Conservation (phyloP, 257 asterid species). For the Asclepias syriaca region DNA sequence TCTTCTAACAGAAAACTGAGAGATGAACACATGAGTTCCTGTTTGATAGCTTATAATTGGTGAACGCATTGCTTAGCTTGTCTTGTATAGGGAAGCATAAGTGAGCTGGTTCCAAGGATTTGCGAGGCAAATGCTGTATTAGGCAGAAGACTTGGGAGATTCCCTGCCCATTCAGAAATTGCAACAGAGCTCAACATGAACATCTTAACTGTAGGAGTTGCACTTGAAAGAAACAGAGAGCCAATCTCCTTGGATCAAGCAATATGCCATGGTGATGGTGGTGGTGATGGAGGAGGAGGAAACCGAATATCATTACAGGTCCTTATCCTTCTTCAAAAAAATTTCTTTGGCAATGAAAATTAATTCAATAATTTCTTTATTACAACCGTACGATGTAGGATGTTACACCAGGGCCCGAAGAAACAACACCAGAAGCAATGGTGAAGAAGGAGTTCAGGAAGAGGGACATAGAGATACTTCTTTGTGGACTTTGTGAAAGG, state of each 20-base stretch:
- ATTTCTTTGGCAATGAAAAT: neutral
- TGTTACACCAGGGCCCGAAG: slow-evolving; percentile 51
- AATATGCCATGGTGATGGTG: slow-evolving; percentile 17
- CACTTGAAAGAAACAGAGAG: slow-evolving; percentile 41
- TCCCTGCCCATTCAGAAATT: slow-evolving; percentile 50
- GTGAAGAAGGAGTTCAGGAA: slow-evolving; percentile 41
- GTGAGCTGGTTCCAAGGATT: slow-evolving; percentile 49
- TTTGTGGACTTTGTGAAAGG: slow-evolving; percentile 39
- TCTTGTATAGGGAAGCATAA: slow-evolving; percentile 52
- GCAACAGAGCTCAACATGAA: slow-evolving; percentile 36
- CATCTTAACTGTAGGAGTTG: slow-evolving; percentile 39
- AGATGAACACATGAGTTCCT: too few relatives aligned
- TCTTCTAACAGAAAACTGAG: neutral
- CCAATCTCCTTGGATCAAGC: slow-evolving; percentile 53
- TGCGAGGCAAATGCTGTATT: slow-evolving; percentile 45
- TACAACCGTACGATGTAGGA: slow-evolving; percentile 26
- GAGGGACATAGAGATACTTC: slow-evolving; percentile 39
- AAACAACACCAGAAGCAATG: slow-evolving; percentile 48
- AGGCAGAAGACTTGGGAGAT: slow-evolving; percentile 35
- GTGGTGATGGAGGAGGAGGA: slow-evolving; percentile 23
- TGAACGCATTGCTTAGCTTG: slow-evolving; percentile 41
- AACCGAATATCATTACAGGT: slow-evolving; percentile 62
- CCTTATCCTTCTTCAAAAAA: neutral
- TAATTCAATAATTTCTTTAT: neutral
- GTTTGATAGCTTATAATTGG: slow-evolving; percentile 27